Evolutionary conservation across 164 flowering plant genomes (phyloP).

Genomic region (Santalum album): DNA sequence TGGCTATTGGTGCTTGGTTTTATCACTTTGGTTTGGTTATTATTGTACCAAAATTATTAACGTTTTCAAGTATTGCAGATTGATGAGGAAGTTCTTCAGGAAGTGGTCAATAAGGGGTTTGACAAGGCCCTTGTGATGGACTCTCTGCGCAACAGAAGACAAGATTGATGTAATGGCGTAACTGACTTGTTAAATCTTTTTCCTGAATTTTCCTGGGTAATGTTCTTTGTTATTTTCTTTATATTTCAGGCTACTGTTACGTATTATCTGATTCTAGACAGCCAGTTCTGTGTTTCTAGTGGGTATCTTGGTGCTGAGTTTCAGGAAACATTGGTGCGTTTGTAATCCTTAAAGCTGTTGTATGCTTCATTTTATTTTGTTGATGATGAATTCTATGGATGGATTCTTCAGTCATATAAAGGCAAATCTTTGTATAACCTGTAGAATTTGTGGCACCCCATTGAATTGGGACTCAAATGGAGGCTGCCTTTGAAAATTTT

Average conservation of each 20-base stretch:
- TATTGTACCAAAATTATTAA: not conserved
- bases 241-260: slow-evolving; percentile 81
- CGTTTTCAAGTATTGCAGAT: slow-evolving; percentile 33
- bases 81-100: slow-evolving; percentile 87
- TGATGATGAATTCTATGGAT: not conserved
- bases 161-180: slow-evolving; percentile 42
- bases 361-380: not conserved
- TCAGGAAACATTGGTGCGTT: slow-evolving; percentile 72
- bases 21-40: not conserved
- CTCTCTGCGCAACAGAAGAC: slow-evolving; percentile 69
- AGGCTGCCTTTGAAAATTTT: too few species aligned
- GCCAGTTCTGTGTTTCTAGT: slow-evolving; percentile 71
- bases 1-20: not conserved
- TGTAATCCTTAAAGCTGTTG: not conserved
- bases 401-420: not conserved
- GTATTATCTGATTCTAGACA: slow-evolving; percentile 85
- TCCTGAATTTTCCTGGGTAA: not conserved
- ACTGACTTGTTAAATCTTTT: not conserved
- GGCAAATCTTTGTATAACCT: not conserved
- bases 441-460: not conserved
- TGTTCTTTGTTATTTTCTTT: slow-evolving; percentile 4
- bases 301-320: slow-evolving; percentile 95
- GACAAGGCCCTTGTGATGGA: slow-evolving; percentile 61
- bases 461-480: too few species aligned
- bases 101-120: slow-evolving; percentile 86